These are phyloP conservation scores for Erysimum cheiri DNA, from an alignment of 441 rosid species.

Conservation along the genomic window DNA sequence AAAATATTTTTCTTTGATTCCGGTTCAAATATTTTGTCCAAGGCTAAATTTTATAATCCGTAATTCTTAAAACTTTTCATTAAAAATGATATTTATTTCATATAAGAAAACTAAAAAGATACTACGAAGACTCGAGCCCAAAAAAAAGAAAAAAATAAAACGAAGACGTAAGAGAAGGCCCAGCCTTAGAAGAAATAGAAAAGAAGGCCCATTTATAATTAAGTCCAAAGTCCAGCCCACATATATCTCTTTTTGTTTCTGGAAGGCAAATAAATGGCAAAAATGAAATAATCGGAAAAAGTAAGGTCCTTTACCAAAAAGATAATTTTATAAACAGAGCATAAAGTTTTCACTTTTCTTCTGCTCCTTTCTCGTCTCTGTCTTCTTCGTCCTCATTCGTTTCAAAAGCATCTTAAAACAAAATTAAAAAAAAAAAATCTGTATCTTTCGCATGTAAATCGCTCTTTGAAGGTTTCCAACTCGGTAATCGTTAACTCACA, in stretches of 20 bases:
- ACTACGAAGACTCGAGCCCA: no score
- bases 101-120: no score
- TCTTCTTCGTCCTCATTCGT: slow-evolving; percentile 41
- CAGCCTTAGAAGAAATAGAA: background rate
- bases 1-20: no score
- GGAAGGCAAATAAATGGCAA: slow-evolving; percentile 38
- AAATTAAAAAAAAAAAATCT: background rate
- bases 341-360: slow-evolving; percentile 44
- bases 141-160: background rate
- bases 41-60: no score
- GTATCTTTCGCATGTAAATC: slow-evolving; percentile 35
- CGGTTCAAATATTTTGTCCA: no score
- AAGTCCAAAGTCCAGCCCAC: background rate
- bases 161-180: background rate
- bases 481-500: slow-evolving; percentile 23
- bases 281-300: slow-evolving; percentile 37
- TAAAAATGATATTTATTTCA: no score
- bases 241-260: background rate
- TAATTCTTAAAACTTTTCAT: no score
- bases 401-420: slow-evolving; percentile 37
- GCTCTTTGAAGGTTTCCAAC: slow-evolving; percentile 3
- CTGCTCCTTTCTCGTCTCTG: slow-evolving; percentile 45
- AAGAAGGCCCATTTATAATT: background rate
- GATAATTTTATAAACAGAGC: slow-evolving; percentile 39
- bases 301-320: slow-evolving; percentile 30